Conservation (phyloP, 768 basidiomycete species). For the Pulveroboletus sp. region DNA sequence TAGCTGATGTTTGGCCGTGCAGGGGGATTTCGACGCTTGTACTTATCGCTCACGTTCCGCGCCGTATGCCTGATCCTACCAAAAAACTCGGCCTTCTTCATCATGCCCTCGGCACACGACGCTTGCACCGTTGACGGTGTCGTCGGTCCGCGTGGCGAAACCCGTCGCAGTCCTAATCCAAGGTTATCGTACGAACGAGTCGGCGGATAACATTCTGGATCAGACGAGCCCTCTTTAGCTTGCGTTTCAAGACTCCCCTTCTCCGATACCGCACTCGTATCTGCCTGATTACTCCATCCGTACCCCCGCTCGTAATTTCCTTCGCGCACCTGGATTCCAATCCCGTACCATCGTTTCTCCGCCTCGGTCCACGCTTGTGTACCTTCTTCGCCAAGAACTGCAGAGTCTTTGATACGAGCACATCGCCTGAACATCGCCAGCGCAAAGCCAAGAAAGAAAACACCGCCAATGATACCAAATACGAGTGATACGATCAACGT, state of each 20-base stretch:
- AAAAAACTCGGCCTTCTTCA: slow-evolving; percentile 69
- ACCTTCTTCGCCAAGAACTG: slow-evolving; percentile 56
- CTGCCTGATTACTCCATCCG: slow-evolving; percentile 29
- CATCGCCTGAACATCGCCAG: slow-evolving; percentile 54
- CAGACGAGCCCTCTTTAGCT: slow-evolving; percentile 14
- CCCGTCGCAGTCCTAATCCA: slow-evolving; percentile 47
- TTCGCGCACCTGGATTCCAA: slow-evolving; percentile 31
- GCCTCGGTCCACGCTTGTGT: slow-evolving; percentile 53
- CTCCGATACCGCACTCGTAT: slow-evolving; percentile 25
- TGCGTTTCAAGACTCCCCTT: slow-evolving; percentile 31
- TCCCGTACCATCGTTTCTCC: slow-evolving; percentile 67
- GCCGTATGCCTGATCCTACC: slow-evolving; percentile 59
- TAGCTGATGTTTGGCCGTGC: slow-evolving; percentile 53
- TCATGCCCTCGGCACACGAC: slow-evolving; percentile 44
- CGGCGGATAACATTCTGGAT: slow-evolving; percentile 15
- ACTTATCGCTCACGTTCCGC: slow-evolving; percentile 64
- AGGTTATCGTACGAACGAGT: slow-evolving; percentile 21
- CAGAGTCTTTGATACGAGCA: slow-evolving; percentile 56
- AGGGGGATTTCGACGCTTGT: slow-evolving; percentile 35
- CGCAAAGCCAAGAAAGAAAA: slow-evolving; percentile 49
- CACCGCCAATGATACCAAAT: slow-evolving; percentile 57
- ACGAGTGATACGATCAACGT: slow-evolving; percentile 56
- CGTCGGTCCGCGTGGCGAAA: slow-evolving; percentile 43
- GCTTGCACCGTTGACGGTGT: slow-evolving; percentile 31
- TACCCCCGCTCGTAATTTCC: slow-evolving; percentile 22